Base-by-base conservation (phyloP, 768 basidiomycete species). In the Rhodotorula toruloides region DNA sequence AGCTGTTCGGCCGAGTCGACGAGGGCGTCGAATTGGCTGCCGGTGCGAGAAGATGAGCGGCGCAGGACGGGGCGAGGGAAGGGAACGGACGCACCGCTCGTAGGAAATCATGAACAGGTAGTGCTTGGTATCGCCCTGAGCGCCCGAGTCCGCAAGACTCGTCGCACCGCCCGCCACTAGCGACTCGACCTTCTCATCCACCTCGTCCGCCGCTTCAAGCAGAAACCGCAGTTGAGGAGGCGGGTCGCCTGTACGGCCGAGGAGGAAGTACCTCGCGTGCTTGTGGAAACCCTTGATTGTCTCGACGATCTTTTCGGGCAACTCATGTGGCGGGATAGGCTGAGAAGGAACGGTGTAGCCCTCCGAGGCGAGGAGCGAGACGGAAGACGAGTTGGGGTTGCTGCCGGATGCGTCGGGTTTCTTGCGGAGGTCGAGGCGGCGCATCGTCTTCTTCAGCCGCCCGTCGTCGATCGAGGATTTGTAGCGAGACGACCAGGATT, bases 401-500 rank as follows among this genome's bases (percentile, higher is more conserved):
- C 3, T n/a, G 1, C 25, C 8, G 4, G 34, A 13, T 10, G 22
- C 12, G 55, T 22, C 11, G 32, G 17, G 8, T 10, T 39, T 39
- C 22, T 25, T 34, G 48, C 48, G n/a, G 13, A 4, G 3, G n/a
- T 32, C 6, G 29, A 36, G 55, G 13, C 58, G 58, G 9, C 58
- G 39, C 9, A 49, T 16, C 11, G 29, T n/a, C 2, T 39, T 40
- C 37, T 46, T 49, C 34, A 53, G 12, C 19, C 56, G 43, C 14
- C 60, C 44, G 11, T 36, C 36, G 8, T 31, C 31, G 43, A 67
- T 40, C 29, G 49, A 40, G 3, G 59, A 57, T 71, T 86, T 84
- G 76, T 88, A 89, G n/a, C 83, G 81, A 9, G 79, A 81, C 0
- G 84, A 84, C 66, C 84, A 86, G 4, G 83, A 84, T 69, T 89